These are phyloP conservation scores for Fusarium scirpi DNA, from an alignment of 2,329 filamentous ascomycete species.

Conservation along the genomic window DNA sequence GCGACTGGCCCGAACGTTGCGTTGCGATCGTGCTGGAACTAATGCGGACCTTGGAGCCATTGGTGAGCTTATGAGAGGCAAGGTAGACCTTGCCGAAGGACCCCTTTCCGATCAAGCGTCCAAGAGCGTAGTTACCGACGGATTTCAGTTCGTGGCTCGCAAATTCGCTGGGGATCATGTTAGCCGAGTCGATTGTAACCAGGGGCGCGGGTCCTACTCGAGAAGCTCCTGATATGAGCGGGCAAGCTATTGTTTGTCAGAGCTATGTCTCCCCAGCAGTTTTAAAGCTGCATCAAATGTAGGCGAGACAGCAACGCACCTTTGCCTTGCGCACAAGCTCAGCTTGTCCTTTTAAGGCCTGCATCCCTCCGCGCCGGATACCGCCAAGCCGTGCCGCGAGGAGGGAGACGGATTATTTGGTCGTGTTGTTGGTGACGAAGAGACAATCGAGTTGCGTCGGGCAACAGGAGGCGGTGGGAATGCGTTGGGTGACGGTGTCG, in stretches of 20 bases:
- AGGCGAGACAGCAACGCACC: constrained; percentile 52
- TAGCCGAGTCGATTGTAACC: background rate
- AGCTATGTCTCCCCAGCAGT: background rate
- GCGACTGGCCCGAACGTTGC: background rate
- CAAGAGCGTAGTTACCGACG: constrained; percentile 94
- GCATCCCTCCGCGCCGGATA: constrained; percentile 59
- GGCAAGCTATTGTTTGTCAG: constrained; percentile 74
- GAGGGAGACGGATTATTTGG: constrained; percentile 28
- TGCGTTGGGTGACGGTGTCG: constrained; percentile 34
- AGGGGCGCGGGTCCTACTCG: constrained; percentile 71
- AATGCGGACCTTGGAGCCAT: constrained; percentile 87
- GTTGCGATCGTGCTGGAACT: background rate
- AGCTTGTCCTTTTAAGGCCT: constrained; percentile 66
- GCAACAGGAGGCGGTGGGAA: constrained; percentile 24
- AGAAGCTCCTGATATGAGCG: constrained; percentile 96
- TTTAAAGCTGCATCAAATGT: background rate
- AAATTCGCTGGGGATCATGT: constrained; percentile 79
- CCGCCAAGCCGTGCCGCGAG: constrained; percentile 40
- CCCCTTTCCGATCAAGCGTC: constrained; percentile 93
- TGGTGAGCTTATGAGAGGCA: constrained; percentile 95
- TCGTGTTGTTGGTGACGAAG: constrained; percentile 10
- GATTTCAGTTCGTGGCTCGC: constrained; percentile 88
- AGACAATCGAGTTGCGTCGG: constrained; percentile 17
- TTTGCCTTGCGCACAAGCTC: constrained; percentile 73
- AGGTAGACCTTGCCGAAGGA: constrained; percentile 99